Evolutionary conservation across 2,329 filamentous ascomycete genomes (phyloP).

Genomic region (Calonectria ilicicola): DNA sequence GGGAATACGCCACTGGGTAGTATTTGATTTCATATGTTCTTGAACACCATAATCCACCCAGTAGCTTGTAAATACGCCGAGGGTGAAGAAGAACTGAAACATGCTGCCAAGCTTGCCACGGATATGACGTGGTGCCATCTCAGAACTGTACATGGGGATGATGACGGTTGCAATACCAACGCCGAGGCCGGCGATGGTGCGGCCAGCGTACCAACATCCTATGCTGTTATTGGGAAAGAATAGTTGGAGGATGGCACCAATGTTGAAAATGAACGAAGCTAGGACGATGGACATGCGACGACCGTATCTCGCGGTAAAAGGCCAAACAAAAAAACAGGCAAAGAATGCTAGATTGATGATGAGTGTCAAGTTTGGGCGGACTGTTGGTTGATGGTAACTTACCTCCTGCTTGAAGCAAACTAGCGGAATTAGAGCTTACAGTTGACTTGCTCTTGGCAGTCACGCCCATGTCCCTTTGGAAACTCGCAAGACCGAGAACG

Average conservation of each 20-base stretch:
- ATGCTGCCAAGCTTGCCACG: slow-evolving; percentile 56
- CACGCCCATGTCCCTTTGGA: slow-evolving; percentile 53
- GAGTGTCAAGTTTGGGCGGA: background rate
- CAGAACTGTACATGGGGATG: slow-evolving; percentile 59
- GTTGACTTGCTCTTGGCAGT: slow-evolving; percentile 43
- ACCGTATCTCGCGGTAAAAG: slow-evolving; percentile 55
- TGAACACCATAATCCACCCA: slow-evolving; percentile 61
- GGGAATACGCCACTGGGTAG: slow-evolving; percentile 63
- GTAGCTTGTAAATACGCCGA: slow-evolving; percentile 56
- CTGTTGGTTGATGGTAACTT: background rate
- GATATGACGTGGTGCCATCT: slow-evolving; percentile 60
- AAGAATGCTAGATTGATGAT: slow-evolving; percentile 50
- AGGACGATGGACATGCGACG: slow-evolving; percentile 54
- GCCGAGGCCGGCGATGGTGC: slow-evolving; percentile 51
- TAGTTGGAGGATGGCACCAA: slow-evolving; percentile 55
- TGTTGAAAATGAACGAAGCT: slow-evolving; percentile 56
- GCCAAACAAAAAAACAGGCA: slow-evolving; percentile 57
- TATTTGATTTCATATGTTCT: slow-evolving; percentile 50
- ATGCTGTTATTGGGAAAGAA: slow-evolving; percentile 51
- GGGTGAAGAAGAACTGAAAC: slow-evolving; percentile 59
- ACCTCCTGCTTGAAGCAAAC: slow-evolving; percentile 56
- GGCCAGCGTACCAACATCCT: slow-evolving; percentile 52
- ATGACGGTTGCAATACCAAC: slow-evolving; percentile 55
- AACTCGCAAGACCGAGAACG: slow-evolving; percentile 52
- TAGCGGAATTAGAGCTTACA: slow-evolving; percentile 54